Conservation (phyloP, 768 basidiomycete genomes). For the Mrakia gelida region DNA sequence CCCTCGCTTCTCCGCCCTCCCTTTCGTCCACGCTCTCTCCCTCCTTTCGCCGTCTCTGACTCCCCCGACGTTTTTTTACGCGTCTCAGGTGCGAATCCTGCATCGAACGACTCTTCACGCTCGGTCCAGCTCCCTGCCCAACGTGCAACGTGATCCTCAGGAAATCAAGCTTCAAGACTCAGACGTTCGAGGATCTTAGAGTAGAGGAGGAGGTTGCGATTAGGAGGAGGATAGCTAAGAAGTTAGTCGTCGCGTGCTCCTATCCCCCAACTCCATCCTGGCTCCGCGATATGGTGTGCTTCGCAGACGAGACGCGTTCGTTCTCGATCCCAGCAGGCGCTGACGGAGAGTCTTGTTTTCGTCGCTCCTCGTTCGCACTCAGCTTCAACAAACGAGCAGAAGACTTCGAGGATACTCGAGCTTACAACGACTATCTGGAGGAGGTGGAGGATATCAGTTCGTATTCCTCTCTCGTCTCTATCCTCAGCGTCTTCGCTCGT, state of each 20-base stretch:
- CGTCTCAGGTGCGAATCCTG: slow-evolving; percentile 95
- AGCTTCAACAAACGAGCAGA: slow-evolving; percentile 93
- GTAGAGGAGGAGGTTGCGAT: slow-evolving; percentile 95
- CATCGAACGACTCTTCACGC: slow-evolving; percentile 90
- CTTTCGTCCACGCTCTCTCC: neutral
- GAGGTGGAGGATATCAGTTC: slow-evolving; percentile 85
- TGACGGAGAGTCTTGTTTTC: neutral
- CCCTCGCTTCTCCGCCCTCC: neutral
- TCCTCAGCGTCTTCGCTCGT: slow-evolving; percentile 33
- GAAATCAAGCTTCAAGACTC: slow-evolving; percentile 90
- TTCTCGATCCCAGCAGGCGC: neutral
- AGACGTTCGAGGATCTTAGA: slow-evolving; percentile 85
- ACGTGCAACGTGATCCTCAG: slow-evolving; percentile 80
- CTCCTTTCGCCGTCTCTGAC: neutral
- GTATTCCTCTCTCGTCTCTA: neutral
- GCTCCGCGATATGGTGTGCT: too few species aligned
- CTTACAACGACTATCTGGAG: slow-evolving; percentile 94
- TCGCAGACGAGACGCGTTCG: neutral
- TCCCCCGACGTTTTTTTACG: too few species aligned
- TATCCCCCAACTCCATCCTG: too few species aligned
- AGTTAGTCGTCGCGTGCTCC: too few species aligned
- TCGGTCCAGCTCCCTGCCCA: slow-evolving; percentile 94
- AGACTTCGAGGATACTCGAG: slow-evolving; percentile 72
- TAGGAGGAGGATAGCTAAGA: slow-evolving; percentile 77
- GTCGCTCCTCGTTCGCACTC: neutral